Base-by-base conservation (phyloP, 2,329 filamentous ascomycete genomes). In the Trichoderma atrobrunneum region DNA sequence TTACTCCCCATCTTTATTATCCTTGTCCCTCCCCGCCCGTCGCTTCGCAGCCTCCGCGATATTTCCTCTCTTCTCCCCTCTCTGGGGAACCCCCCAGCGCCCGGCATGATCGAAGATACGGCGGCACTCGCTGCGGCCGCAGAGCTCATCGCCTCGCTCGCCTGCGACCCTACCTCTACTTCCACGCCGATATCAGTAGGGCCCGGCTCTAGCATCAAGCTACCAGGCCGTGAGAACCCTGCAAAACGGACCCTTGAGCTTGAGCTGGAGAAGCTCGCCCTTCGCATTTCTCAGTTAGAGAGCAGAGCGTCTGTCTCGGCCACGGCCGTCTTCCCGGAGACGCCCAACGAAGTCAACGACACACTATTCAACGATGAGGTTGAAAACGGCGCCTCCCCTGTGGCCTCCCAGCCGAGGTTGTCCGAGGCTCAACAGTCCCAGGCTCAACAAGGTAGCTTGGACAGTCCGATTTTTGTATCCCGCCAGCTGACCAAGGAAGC, bases 241-340 rank as follows among this genome's bases (percentile, higher is more conserved):
- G 92, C 92, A 76, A 98, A 98, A 84, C 87, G 88, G 76, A 87
- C 87, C 36, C 89, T 98, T 73, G 94, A 98, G 83, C 87, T 87
- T 73, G 95, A 98, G 83, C 88, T 99, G 72, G 89, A 91, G 65
- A 91, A 93, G 71, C 88, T 98, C 74, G 89, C 91, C 73, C 84
- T 90, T 74, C 88, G 96, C 76, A 90, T 98, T 76, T 92, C 94
- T 75, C 90, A 91, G 75, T 89, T 98, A 76, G 95, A 98, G 85
- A 89, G 90, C 76, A 92, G 92, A 83, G 92, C 93, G 75, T 89
- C 88, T 78, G 84, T 87, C 71, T 82, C 87, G 73, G 86, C 87
- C 72, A 81, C 87, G 72, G 86, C 87, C 75, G 84, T 87, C 71
- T 88, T 95, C 77, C 94, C 94, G 77, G 91, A 95, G 79, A 96